phyloP scores from a whole-genome alignment of 2,329 filamentous ascomycete genomes.

The Penicillium hordei region DNA sequence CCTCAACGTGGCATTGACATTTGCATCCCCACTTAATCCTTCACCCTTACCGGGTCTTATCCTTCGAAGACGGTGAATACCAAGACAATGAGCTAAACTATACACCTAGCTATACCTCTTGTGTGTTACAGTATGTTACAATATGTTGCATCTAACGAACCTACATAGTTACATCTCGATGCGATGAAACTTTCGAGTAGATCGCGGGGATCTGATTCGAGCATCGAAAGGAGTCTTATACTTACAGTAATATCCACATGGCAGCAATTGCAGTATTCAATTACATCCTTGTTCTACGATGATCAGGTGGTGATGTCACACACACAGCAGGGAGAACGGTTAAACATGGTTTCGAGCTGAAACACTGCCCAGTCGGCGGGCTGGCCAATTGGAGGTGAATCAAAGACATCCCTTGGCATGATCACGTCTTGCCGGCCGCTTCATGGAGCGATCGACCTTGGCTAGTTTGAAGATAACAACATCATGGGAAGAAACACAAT shows the following conservation, averaged over 20 bases:
- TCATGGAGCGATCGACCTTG: background rate
- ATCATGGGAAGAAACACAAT: background rate
- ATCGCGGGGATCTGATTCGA: background rate
- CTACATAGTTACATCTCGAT: background rate
- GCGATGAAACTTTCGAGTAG: background rate
- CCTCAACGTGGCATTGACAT: background rate
- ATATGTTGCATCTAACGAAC: background rate
- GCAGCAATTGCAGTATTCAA: background rate
- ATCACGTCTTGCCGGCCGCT: background rate
- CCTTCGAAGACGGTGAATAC: background rate
- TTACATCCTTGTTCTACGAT: background rate
- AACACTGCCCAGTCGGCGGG: background rate
- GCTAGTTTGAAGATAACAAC: background rate
- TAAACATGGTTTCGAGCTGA: background rate
- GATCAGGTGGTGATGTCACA: slow-evolving; percentile 9
- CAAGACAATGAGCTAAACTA: background rate
- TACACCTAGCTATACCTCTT: background rate
- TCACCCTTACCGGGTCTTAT: background rate
- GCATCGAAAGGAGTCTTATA: background rate
- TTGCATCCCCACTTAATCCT: background rate
- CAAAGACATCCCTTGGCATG: background rate
- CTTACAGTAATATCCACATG: background rate
- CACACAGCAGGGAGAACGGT: background rate
- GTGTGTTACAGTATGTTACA: background rate
- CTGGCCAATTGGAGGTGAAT: background rate